Evolutionary conservation across 257 asterid species (phyloP), one percentile per base, ranked within the genome.

Genomic region (Solanum sejunctum): DNA sequence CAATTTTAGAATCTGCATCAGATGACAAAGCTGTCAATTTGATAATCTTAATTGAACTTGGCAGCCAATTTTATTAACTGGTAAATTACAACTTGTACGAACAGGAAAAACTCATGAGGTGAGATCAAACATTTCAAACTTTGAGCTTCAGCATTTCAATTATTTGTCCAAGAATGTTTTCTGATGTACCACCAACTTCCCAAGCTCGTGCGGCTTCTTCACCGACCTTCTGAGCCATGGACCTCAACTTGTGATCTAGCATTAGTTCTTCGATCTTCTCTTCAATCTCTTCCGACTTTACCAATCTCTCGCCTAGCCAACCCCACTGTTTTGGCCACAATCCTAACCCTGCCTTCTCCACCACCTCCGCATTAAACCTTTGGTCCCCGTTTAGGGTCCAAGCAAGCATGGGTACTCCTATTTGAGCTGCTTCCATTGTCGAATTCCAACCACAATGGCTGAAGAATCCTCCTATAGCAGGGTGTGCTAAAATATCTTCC

Each of bases 351-450:
- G 81, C 86, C 71, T 83, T 86, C 75, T 88, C 91, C 12, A 86
- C 85, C 21, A 77, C 88, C 66, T 84, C 90, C 32, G 93, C 91
- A 67, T 90, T 90, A 83, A 91, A 86, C 89, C 73, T 88, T 39
- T 89, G 92, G 58, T 91, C 92, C 21, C 93, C 92, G 36, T 89
- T 85, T 39, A 84, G 89, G 7, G 95, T 91, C 92, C 92, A 90
- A 23, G 90, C 90, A 85, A 92, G 72, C 47, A 88, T 77, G 1
- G 91, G 90, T 21, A 90, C 88, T 45, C 93, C 92, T 52, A 63
- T 32, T 82, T 63, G 23, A 70, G 92, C 91, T 3, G 92, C 93
- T n/a, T 88, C 88, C 90, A 88, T 89, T 4, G 87, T 85, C 0
- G 92, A 88, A 41, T 83, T 86, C 92, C 95, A 91, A 60, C 85